Evolutionary conservation across 257 asterid genomes (phyloP).

Genomic region (Solanum okadae): DNA sequence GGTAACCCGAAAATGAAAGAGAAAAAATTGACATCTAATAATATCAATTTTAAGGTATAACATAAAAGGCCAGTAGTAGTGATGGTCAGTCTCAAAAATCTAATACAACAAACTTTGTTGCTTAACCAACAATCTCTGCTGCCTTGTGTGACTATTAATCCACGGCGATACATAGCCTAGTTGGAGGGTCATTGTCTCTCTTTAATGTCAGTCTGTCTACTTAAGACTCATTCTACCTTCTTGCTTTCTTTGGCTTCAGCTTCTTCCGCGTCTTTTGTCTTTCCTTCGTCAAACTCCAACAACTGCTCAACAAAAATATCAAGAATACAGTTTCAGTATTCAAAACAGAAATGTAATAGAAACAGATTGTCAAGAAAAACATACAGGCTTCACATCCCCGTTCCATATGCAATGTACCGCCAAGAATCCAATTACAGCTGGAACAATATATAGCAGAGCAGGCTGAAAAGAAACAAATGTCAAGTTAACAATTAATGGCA

Average conservation of each 20-base stretch:
- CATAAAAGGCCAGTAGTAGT: not conserved
- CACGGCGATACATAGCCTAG: not conserved
- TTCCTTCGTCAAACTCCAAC: conserved; percentile 18
- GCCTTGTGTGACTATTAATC: not conserved
- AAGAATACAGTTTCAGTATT: not conserved
- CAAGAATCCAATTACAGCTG: conserved; percentile 88
- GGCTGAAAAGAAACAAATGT: conserved; percentile 47
- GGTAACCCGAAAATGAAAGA: not conserved
- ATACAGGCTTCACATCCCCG: conserved; percentile 80
- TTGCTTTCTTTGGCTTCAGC: conserved; percentile 6
- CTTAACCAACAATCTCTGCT: not conserved
- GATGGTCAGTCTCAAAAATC: not conserved
- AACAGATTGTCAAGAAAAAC: conserved; percentile 8
- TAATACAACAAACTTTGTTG: not conserved
- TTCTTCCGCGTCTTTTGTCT: not conserved
- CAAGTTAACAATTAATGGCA: not conserved
- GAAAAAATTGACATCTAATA: not conserved
- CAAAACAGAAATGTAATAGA: not conserved
- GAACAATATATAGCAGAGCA: conserved; percentile 87
- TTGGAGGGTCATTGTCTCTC: not conserved
- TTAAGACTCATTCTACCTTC: conserved; percentile 6
- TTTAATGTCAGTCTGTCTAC: not conserved
- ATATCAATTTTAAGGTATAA: not conserved
- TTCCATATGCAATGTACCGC: conserved; percentile 86
- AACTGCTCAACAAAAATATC: conserved; percentile 3